Evolutionary conservation across 2,329 filamentous ascomycete genomes (phyloP), one percentile per base, ranked within the genome.

Genomic region (Pyricularia pennisetigena): DNA sequence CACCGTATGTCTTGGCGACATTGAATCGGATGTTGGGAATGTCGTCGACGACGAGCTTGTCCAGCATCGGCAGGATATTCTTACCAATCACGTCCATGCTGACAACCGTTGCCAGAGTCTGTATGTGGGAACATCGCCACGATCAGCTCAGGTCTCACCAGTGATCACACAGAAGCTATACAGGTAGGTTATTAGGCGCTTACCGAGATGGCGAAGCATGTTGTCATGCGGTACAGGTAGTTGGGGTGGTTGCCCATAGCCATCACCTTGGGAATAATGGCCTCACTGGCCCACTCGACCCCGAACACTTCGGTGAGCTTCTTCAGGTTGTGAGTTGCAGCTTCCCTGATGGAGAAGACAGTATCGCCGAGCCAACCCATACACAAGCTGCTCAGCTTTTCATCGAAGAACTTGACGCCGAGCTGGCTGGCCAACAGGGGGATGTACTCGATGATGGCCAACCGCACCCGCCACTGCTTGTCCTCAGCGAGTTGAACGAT

Each of bases 11-110:
- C 83, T 99, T 99, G 74, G 95, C 95, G 65, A 99, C 95, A 79
- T 99, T 99, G 86, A 99, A 99, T 67, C 95, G 93, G 77, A 99
- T 99, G 82, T 99, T 99, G 73, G 95, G 95, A 71, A 99, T 99
- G 63, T 96, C 93, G 76, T 99, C 95, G 64, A 88, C 86, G 67
- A 96, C 93, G 68, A 99, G 90, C 82, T 94, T 93, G 79, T 97
- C 92, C 77, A 99, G 88, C 85, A 99, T 98, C 57, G 95, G 95
- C 26, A 99, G 86, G 73, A 99, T 96, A 41, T 93, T 95, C 76
- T 91, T 90, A 76, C 92, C 90, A 78, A 99, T 97, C 70, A 98
- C 94, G 69, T 94, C 92, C 74, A 98, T 86, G 77, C 91, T 96
- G 74, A 99, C 92, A 68, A 97, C 96, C 35, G 91, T 91, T 32